Conservation (phyloP, 2,329 filamentous ascomycete genomes). For the Coniochaeta sp. region DNA sequence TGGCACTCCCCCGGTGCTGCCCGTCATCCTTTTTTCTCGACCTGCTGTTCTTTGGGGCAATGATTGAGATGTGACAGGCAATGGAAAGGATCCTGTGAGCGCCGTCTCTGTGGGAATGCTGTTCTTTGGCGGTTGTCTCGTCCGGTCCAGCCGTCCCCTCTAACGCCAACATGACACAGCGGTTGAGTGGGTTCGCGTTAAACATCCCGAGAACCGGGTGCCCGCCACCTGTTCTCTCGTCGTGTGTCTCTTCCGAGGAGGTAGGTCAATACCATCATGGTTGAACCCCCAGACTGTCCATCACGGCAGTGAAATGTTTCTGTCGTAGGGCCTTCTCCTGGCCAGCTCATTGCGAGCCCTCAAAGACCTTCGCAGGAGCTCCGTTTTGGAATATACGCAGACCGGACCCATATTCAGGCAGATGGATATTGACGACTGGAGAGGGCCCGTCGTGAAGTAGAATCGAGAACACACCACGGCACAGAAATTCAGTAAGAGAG, state of each 20-base stretch:
- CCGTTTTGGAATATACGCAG: not conserved
- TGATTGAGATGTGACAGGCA: not conserved
- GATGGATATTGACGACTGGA: not conserved
- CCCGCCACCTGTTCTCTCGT: not conserved
- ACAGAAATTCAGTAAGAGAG: too few species aligned
- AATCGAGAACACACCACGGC: slow-evolving; percentile 1
- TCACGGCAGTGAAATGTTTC: too few species aligned
- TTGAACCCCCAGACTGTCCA: too few species aligned
- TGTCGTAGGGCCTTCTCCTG: not conserved
- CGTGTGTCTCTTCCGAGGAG: not conserved
- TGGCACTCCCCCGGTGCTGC: not conserved
- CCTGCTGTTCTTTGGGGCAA: too few species aligned
- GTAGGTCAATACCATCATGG: too few species aligned
- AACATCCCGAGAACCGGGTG: not conserved
- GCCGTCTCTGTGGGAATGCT: too few species aligned
- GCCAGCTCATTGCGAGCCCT: not conserved
- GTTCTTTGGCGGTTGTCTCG: too few species aligned
- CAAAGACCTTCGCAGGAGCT: not conserved
- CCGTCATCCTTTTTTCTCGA: not conserved
- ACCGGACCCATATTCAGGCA: not conserved
- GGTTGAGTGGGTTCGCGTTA: not conserved
- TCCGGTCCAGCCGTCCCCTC: too few species aligned
- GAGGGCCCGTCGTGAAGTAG: not conserved
- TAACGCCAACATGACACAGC: too few species aligned
- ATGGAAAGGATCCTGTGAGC: not conserved